Base-by-base conservation (phyloP, 2,329 filamentous ascomycete genomes). In the Fusarium sp. region DNA sequence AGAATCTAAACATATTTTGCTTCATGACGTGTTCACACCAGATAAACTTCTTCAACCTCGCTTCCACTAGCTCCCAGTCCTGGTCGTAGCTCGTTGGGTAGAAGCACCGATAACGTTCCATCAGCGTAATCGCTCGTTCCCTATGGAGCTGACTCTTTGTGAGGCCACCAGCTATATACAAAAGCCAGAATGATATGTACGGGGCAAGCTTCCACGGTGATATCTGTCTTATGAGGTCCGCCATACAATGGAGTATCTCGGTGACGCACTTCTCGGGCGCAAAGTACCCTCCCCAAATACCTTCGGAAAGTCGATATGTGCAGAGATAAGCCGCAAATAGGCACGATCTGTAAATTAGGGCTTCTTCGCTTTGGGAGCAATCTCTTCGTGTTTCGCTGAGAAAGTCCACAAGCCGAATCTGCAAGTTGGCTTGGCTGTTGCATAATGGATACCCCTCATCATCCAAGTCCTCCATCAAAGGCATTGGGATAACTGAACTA, bases 271-370 rank as follows among this genome's bases (percentile, higher is more conserved):
- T 61, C 11, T 67, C 64, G 0, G 64, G 62, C 0, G 22, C 53
- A 7, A 61, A 67, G 5, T 53, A 7, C 1, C 64, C 64, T 45
- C 33, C 64, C 62, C 64, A 67, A 0, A 67, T 1, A 14, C 64
- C 64, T 13, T 41, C 13, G 1, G 64, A 67, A 1, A 67, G 39
- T 28, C 64, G 59, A n/a, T 67, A 67, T 14, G 62, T 67, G 18
- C 64, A 67, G 4, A 67, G 53, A 7, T 67, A 67, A 20, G 62
- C 62, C 2, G 62, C 53, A 28, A 67, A 67, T 3, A 67, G 64
- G 4, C 45, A 61, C 1, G 62, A 45, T 33, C 62, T 67, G 11
- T 67, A 67, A 3, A 67, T 61, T 1, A 61, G 11, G 5, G 2
- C 14, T 18, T 67, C 24, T 5, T 36, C 22, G 10, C 16, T 24